These are phyloP conservation scores for Astraeus odoratus DNA, from an alignment of 768 basidiomycete species.

Conservation along the genomic window DNA sequence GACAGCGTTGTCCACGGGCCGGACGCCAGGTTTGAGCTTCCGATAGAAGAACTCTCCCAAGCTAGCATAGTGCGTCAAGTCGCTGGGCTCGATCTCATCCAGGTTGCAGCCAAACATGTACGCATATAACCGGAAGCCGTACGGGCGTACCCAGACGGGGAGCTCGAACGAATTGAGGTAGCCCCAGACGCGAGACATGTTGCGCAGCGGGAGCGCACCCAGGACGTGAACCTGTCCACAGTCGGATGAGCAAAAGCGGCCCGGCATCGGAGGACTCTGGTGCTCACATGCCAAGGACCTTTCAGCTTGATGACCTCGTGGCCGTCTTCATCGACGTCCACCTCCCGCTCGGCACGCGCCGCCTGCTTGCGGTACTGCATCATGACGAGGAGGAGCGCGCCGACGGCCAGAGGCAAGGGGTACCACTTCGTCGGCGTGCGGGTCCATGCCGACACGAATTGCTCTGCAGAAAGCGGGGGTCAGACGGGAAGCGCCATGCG, in stretches of 20 bases:
- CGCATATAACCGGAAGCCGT: slow-evolving; percentile 80
- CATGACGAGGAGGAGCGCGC: slow-evolving; percentile 78
- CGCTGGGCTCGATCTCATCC: slow-evolving; percentile 75
- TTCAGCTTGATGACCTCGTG: slow-evolving; percentile 73
- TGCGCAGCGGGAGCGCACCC: slow-evolving; percentile 89
- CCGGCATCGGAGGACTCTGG: not conserved
- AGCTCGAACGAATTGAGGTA: slow-evolving; percentile 90
- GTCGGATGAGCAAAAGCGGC: slow-evolving; percentile 1
- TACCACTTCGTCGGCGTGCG: slow-evolving; percentile 93
- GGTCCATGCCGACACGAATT: slow-evolving; percentile 71
- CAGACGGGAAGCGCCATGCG: slow-evolving; percentile 3
- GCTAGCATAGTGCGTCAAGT: slow-evolving; percentile 73
- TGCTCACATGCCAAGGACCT: slow-evolving; percentile 87
- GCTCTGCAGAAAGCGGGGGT: slow-evolving; percentile 32
- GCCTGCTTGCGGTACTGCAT: slow-evolving; percentile 66
- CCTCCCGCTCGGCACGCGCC: slow-evolving; percentile 47
- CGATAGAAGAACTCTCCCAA: slow-evolving; percentile 98
- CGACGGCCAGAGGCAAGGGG: slow-evolving; percentile 85
- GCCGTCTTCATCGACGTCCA: slow-evolving; percentile 78
- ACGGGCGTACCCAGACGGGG: slow-evolving; percentile 92
- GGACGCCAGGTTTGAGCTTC: slow-evolving; percentile 68
- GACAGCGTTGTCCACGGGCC: slow-evolving; percentile 71
- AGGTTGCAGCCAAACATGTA: slow-evolving; percentile 91
- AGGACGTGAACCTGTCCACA: slow-evolving; percentile 83
- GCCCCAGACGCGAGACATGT: slow-evolving; percentile 96